These are phyloP conservation scores for Pseudohalonectria lignicola DNA, from an alignment of 2,329 filamentous ascomycete species.

Conservation along the genomic window DNA sequence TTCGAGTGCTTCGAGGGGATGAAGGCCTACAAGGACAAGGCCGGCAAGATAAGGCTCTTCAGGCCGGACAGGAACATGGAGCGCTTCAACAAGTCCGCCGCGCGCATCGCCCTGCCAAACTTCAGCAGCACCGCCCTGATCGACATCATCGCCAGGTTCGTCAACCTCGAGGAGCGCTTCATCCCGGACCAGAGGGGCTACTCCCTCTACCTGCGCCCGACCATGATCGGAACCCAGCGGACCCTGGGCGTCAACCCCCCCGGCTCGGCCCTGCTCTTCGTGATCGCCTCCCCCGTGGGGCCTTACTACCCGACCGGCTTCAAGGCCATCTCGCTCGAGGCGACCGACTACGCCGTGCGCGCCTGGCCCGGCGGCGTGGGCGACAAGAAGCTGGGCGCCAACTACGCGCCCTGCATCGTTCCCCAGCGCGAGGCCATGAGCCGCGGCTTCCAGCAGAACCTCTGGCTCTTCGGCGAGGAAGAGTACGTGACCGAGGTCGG, in stretches of 20 bases:
- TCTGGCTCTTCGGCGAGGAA: constrained; percentile 94
- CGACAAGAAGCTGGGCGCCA: constrained; percentile 96
- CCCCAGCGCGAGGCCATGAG: constrained; percentile 86
- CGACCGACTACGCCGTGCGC: constrained; percentile 90
- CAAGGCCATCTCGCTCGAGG: constrained; percentile 92
- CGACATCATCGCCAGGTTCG: constrained; percentile 71
- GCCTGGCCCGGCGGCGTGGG: constrained; percentile 97
- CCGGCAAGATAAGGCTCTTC: constrained; percentile 75
- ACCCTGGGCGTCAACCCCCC: constrained; percentile 91
- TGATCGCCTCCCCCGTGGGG: constrained; percentile 92
- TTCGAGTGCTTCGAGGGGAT: constrained; percentile 98
- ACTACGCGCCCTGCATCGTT: constrained; percentile 98
- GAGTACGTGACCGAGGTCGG: constrained; percentile 95
- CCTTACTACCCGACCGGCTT: constrained; percentile 98
- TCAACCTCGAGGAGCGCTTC: constrained; percentile 74
- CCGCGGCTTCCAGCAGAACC: constrained; percentile 92
- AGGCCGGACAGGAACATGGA: constrained; percentile 94
- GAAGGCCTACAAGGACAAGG: constrained; percentile 93
- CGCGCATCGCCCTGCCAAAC: constrained; percentile 85
- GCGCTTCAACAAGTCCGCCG: constrained; percentile 81
- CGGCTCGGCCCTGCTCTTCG: constrained; percentile 80
- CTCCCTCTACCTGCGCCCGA: constrained; percentile 89
- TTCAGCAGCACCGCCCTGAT: constrained; percentile 67
- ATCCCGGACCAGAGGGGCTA: constrained; percentile 82
- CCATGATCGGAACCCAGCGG: constrained; percentile 92